Conservation (phyloP, 768 basidiomycete species). For the Rhodotorula paludigena region DNA sequence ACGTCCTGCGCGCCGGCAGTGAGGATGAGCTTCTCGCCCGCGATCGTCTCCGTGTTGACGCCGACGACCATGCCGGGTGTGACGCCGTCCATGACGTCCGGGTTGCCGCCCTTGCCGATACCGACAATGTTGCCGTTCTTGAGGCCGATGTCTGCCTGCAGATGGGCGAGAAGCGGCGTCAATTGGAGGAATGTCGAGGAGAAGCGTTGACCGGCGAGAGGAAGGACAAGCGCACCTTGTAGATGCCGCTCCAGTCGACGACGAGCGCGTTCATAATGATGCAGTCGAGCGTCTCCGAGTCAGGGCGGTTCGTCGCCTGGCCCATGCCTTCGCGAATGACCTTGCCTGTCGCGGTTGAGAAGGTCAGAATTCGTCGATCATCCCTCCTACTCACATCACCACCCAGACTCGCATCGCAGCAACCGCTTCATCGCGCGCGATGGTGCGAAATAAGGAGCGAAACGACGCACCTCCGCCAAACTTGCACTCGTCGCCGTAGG, state of each 20-base stretch:
- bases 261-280: slow-evolving; percentile 94
- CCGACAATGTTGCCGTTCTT: slow-evolving; percentile 64
- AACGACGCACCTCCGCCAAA: slow-evolving; percentile 75
- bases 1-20: slow-evolving; percentile 90
- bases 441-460: too few species aligned
- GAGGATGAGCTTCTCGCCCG: slow-evolving; percentile 87
- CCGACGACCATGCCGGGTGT: slow-evolving; percentile 70
- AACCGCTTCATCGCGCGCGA: not conserved
- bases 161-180: not conserved
- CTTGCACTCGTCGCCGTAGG: slow-evolving; percentile 94
- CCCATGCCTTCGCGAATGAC: slow-evolving; percentile 96
- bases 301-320: slow-evolving; percentile 69
- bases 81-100: slow-evolving; percentile 81
- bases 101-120: slow-evolving; percentile 97
- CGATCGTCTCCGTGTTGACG: slow-evolving; percentile 88
- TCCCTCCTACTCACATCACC: too few species aligned
- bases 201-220: too few species aligned
- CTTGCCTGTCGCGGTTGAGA: slow-evolving; percentile 58
- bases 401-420: not conserved
- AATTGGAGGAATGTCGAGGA: too few species aligned
- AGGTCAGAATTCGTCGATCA: too few species aligned
- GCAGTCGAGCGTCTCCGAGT: slow-evolving; percentile 70
- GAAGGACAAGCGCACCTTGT: slow-evolving; percentile 61
- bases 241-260: slow-evolving; percentile 90
- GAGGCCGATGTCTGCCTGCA: slow-evolving; percentile 88